These are phyloP conservation scores for Apophysomyces ossiformis DNA, from an alignment of 371 early-diverging fungal genomes.

Conservation along the genomic window DNA sequence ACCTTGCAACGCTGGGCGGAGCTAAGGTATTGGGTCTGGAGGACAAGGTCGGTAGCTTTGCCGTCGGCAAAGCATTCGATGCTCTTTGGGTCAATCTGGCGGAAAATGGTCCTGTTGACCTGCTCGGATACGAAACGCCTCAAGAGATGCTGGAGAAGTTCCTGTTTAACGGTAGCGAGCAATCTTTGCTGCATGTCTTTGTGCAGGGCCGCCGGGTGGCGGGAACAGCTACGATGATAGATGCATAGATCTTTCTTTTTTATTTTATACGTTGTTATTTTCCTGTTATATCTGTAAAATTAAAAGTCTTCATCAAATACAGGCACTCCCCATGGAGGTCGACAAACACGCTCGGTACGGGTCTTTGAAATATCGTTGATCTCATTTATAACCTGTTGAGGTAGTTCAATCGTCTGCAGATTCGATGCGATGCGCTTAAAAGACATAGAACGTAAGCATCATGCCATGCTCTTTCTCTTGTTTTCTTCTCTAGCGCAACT, in stretches of 20 bases:
- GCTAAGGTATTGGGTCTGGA: conserved; percentile 79
- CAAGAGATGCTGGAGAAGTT: conserved; percentile 64
- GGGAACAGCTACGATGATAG: conserved; percentile 21
- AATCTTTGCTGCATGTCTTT: conserved; percentile 60
- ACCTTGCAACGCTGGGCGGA: conserved; percentile 90
- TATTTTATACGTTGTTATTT: background rate
- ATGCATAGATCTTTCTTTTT: background rate
- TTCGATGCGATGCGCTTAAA: conserved; percentile 50
- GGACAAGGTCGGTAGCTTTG: conserved; percentile 80
- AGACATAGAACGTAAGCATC: too few relatives aligned
- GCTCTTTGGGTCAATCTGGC: conserved; percentile 79
- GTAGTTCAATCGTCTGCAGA: conserved; percentile 40
- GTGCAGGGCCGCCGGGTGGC: conserved; percentile 60
- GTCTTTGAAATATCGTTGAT: conserved; percentile 48
- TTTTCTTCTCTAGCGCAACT: conserved; percentile 1
- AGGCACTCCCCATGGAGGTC: conserved; percentile 45
- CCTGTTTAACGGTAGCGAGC: conserved; percentile 67
- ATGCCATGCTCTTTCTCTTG: too few relatives aligned
- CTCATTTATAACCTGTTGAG: conserved; percentile 40
- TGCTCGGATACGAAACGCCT: conserved; percentile 54
- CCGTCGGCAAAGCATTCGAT: conserved; percentile 86
- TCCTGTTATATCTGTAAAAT: background rate
- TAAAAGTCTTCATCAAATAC: conserved; percentile 47
- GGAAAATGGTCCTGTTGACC: conserved; percentile 46
- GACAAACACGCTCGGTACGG: conserved; percentile 35